Percentiles rank a stretch among this genome's conserved stretches.
These are phyloP conservation scores for Vaucheria bursata DNA, from an alignment of 352 stramenopile species.

Conservation along the genomic window DNA sequence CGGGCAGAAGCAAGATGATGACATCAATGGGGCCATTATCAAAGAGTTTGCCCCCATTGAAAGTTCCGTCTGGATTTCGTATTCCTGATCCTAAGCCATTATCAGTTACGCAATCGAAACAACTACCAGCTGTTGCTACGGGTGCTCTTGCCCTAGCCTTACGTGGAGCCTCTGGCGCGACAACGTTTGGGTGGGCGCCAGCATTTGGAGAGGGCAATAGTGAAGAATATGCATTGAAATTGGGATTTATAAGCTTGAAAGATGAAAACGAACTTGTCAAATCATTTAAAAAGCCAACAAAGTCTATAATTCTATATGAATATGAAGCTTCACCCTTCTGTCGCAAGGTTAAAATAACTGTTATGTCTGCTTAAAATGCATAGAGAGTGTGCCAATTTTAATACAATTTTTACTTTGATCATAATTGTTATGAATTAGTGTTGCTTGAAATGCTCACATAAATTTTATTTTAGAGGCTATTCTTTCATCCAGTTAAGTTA, in stretches of 20 bases:
- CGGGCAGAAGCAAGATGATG: too few relatives aligned
- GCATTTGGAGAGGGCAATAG: not conserved
- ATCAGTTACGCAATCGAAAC: not conserved
- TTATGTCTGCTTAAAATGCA: not conserved
- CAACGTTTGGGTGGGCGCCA: not conserved
- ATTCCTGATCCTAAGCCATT: not conserved
- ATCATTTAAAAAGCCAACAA: slow-evolving; percentile 4
- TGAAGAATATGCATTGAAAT: not conserved
- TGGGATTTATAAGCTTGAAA: not conserved
- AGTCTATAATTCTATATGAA: slow-evolving; percentile 49
- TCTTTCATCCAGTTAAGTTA: too few relatives aligned
- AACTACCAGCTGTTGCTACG: not conserved
- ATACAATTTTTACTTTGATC: too few relatives aligned
- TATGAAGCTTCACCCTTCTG: slow-evolving; percentile 47
- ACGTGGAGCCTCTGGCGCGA: not conserved
- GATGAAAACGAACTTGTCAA: not conserved
- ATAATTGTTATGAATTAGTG: too few relatives aligned
- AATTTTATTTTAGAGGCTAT: too few relatives aligned
- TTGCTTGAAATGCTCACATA: too few relatives aligned
- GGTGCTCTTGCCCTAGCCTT: not conserved
- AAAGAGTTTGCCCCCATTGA: too few relatives aligned
- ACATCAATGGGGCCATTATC: too few relatives aligned
- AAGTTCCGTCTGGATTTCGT: too few relatives aligned
- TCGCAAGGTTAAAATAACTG: slow-evolving; percentile 25
- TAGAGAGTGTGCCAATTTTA: not conserved